phyloP scores from a whole-genome alignment of 1,139 yeast genomes.

The Blastobotrys illinoisensis region DNA sequence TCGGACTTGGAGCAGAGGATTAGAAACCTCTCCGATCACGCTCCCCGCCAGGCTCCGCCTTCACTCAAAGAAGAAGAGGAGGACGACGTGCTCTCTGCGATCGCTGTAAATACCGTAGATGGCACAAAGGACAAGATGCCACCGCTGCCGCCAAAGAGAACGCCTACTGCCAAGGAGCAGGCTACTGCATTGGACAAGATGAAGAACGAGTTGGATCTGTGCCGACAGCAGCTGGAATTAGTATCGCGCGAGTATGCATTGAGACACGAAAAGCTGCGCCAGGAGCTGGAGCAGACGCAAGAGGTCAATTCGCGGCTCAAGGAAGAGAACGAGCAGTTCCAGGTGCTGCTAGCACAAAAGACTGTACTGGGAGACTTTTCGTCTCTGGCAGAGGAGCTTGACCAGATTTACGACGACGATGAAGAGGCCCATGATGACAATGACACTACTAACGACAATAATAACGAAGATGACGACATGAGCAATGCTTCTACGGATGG shows the following conservation, averaged over 20 bases:
- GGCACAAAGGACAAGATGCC: not conserved
- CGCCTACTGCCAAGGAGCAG: slow-evolving; percentile 2
- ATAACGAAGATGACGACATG: slow-evolving; percentile 3
- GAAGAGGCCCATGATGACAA: slow-evolving; percentile 3
- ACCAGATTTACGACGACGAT: not conserved
- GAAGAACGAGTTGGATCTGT: slow-evolving; percentile 23
- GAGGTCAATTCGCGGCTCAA: slow-evolving; percentile 27
- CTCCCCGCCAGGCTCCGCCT: not conserved
- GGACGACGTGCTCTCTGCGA: not conserved
- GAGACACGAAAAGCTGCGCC: slow-evolving; percentile 26
- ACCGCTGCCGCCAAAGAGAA: slow-evolving; percentile 1
- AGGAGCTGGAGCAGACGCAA: slow-evolving; percentile 27
- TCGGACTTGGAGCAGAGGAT: slow-evolving; percentile 23
- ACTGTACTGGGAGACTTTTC: slow-evolving; percentile 27
- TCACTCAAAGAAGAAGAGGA: not conserved
- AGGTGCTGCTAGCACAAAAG: slow-evolving; percentile 32
- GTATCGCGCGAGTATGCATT: slow-evolving; percentile 29
- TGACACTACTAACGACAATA: slow-evolving; percentile 3
- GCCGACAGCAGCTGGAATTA: slow-evolving; percentile 29
- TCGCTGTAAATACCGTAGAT: not conserved
- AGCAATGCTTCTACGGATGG: not conserved
- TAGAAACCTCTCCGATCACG: not conserved
- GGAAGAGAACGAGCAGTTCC: slow-evolving; percentile 35
- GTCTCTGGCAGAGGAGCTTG: slow-evolving; percentile 24
- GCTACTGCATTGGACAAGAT: slow-evolving; percentile 17